Evolutionary conservation across 2,329 filamentous ascomycete species (phyloP).

Genomic region (Fulvia fulva): DNA sequence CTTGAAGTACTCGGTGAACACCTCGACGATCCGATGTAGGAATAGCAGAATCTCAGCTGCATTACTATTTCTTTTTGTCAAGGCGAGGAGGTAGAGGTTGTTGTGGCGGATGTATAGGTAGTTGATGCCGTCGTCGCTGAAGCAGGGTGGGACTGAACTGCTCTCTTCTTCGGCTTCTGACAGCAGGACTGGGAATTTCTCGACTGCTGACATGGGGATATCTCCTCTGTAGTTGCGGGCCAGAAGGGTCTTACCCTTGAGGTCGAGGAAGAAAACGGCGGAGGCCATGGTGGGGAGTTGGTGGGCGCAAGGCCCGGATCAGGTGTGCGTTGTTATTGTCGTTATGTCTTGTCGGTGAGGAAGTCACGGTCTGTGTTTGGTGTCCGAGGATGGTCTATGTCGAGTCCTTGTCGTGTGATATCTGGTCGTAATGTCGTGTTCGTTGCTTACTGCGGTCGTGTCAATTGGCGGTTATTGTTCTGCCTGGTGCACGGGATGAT

Average conservation of each 20-base stretch:
- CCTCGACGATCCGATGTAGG: slow-evolving; percentile 95
- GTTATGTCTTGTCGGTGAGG: background rate
- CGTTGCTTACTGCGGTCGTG: background rate
- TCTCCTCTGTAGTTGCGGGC: slow-evolving; percentile 98
- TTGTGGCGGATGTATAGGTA: slow-evolving; percentile 99
- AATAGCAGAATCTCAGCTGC: slow-evolving; percentile 97
- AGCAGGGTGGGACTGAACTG: slow-evolving; percentile 93
- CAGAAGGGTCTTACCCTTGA: slow-evolving; percentile 99
- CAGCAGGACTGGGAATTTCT: slow-evolving; percentile 93
- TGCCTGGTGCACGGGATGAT: slow-evolving; percentile 2
- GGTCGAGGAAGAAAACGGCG: slow-evolving; percentile 94
- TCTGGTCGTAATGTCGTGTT: background rate
- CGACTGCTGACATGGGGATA: slow-evolving; percentile 97
- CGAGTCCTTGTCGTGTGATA: background rate
- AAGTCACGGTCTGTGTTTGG: background rate
- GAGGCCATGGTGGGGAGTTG: slow-evolving; percentile 70
- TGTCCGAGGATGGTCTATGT: background rate
- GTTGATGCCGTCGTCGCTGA: slow-evolving; percentile 98
- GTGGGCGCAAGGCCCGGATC: slow-evolving; percentile 26
- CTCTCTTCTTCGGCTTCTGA: slow-evolving; percentile 99
- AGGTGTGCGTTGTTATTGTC: slow-evolving; percentile 2
- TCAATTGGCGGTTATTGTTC: background rate
- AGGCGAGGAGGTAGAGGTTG: slow-evolving; percentile 94
- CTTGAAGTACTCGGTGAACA: slow-evolving; percentile 99
- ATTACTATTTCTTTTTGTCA: slow-evolving; percentile 98